Evolutionary conservation across 164 flowering plant genomes (phyloP).

Genomic region (Pachysandra terminalis): DNA sequence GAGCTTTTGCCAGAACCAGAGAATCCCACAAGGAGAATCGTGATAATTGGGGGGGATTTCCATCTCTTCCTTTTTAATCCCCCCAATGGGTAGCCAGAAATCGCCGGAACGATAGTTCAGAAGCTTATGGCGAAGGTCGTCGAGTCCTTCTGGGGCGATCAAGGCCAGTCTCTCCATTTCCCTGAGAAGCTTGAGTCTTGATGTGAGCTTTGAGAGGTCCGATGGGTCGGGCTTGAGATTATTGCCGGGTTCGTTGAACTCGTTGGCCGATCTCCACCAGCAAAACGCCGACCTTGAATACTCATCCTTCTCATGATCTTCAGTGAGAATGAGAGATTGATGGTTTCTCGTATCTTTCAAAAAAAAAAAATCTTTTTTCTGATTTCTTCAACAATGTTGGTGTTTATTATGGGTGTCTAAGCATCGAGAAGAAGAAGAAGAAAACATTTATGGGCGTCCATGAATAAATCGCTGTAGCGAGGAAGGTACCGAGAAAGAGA

Average conservation of each 20-base stretch:
- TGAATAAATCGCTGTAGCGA: no score
- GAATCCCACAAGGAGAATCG: conserved; percentile 59
- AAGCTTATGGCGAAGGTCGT: conserved; percentile 67
- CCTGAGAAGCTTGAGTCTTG: conserved; percentile 50
- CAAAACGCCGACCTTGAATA: conserved; percentile 16
- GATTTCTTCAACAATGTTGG: no score
- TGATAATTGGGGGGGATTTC: conserved; percentile 48
- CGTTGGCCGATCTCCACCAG: conserved; percentile 60
- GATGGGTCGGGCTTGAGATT: conserved; percentile 33
- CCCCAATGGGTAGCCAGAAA: conserved; percentile 66
- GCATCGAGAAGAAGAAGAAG: no score
- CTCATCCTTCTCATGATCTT: conserved; percentile 30
- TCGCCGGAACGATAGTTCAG: conserved; percentile 54
- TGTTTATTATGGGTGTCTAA: no score
- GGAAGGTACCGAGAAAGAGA: no score
- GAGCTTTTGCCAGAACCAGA: conserved; percentile 76
- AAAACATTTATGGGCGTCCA: no score
- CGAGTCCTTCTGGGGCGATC: conserved; percentile 54
- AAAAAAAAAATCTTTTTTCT: no score
- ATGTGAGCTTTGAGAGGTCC: conserved; percentile 32
- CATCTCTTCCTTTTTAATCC: conserved; percentile 61
- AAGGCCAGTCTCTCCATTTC: conserved; percentile 69
- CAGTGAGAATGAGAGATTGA: conserved; percentile 7
- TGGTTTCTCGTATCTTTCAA: conserved; percentile 18
- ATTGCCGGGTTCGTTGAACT: conserved; percentile 25